phyloP scores from a whole-genome alignment of 768 basidiomycete species.

The Phanerochaete carnosa region DNA sequence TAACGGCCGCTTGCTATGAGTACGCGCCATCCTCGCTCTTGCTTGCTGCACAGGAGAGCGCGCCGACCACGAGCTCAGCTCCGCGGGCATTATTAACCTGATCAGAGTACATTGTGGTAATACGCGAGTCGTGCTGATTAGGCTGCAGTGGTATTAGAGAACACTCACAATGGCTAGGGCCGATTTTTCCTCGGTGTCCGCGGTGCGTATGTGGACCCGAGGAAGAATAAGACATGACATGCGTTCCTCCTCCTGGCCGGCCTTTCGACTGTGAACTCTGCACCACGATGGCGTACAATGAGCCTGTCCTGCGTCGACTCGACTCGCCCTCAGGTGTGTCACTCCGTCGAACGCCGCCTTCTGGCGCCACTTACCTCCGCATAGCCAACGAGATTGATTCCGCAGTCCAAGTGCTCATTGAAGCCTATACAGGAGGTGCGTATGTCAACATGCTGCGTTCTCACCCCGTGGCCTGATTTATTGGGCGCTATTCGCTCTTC shows the following conservation, averaged over 20 bases:
- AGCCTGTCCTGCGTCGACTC: conserved; percentile 9
- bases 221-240: neutral
- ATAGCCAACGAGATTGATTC: conserved; percentile 18
- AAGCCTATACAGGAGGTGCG: conserved; percentile 19
- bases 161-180: neutral
- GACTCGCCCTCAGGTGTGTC: conserved; percentile 17
- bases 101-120: too few species aligned
- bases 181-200: neutral
- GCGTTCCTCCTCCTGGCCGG: neutral
- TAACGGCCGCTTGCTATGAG: too few species aligned
- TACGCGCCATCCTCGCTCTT: too few species aligned
- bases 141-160: neutral
- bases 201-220: neutral
- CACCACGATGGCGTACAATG: neutral
- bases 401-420: conserved; percentile 16
- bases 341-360: neutral
- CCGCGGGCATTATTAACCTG: too few species aligned
- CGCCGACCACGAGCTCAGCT: too few species aligned
- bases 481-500: neutral
- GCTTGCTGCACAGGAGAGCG: too few species aligned
- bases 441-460: neutral
- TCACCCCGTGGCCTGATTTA: neutral
- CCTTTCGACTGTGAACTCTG: neutral
- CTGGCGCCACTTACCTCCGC: neutral
- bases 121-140: neutral